These are phyloP conservation scores for Moringa oleifera DNA, from an alignment of 345 rosid species.

Conservation along the genomic window DNA sequence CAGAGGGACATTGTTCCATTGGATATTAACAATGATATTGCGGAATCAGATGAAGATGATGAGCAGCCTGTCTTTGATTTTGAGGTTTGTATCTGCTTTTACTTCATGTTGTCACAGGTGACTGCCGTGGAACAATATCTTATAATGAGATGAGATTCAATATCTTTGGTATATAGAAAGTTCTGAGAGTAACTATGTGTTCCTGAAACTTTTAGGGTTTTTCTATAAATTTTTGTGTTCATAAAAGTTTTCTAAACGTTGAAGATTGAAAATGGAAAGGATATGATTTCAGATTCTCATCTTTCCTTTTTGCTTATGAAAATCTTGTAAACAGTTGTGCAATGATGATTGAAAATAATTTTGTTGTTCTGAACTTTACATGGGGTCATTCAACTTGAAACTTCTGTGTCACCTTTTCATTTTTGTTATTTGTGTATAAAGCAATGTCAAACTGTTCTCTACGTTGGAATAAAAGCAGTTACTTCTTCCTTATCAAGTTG, in stretches of 20 bases:
- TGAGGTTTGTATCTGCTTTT: constrained; percentile 30
- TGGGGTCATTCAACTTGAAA: neutral
- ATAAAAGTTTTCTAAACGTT: neutral
- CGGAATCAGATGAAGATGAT: constrained; percentile 62
- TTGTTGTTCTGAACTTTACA: neutral
- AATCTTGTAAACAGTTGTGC: neutral
- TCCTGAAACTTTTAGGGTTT: neutral
- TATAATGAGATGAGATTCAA: neutral
- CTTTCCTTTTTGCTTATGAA: too few species aligned
- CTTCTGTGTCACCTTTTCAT: neutral
- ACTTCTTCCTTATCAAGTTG: neutral
- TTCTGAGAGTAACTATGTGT: neutral
- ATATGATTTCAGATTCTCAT: too few species aligned
- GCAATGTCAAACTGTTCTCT: neutral
- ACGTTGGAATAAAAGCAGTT: neutral
- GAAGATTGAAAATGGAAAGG: neutral
- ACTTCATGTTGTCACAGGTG: neutral
- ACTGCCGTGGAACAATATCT: too few species aligned
- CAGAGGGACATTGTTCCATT: constrained; percentile 78
- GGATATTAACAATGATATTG: constrained; percentile 48
- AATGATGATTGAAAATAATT: neutral
- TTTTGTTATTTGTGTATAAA: neutral
- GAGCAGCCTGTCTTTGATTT: constrained; percentile 71
- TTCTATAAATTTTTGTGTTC: neutral
- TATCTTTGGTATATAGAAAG: neutral